Conservation (phyloP, 2,329 filamentous ascomycete genomes). For the Microthyrium microscopicum region DNA sequence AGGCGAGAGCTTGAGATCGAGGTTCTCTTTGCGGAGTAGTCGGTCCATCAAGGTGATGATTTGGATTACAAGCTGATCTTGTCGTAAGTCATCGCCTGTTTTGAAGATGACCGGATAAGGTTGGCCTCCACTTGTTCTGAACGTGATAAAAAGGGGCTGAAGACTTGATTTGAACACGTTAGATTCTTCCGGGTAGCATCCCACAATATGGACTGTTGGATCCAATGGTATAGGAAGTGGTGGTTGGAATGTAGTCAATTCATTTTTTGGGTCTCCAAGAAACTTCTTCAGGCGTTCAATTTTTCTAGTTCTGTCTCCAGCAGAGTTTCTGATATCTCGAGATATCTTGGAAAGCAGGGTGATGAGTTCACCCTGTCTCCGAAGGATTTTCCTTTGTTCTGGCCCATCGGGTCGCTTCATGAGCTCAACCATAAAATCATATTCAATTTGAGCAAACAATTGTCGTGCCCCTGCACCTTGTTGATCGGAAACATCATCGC, state of each 20-base stretch:
- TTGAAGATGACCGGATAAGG: constrained; percentile 93
- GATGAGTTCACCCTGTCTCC: constrained; percentile 79
- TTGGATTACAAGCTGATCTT: constrained; percentile 92
- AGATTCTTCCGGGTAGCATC: constrained; percentile 68
- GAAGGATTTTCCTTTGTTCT: constrained; percentile 57
- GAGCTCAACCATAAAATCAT: constrained; percentile 85
- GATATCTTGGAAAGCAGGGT: constrained; percentile 77
- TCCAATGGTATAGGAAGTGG: constrained; percentile 80
- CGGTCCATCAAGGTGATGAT: constrained; percentile 98
- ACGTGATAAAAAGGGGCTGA: constrained; percentile 78
- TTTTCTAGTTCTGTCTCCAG: constrained; percentile 63
- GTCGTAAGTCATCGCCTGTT: constrained; percentile 84
- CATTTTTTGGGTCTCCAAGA: constrained; percentile 77
- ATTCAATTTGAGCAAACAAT: constrained; percentile 84
- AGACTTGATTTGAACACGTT: constrained; percentile 92
- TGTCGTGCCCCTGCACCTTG: constrained; percentile 61
- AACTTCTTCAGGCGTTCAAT: constrained; percentile 72
- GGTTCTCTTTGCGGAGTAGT: constrained; percentile 83
- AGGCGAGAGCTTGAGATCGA: constrained; percentile 85
- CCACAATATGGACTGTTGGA: constrained; percentile 61
- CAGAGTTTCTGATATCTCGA: constrained; percentile 68
- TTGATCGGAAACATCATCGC: constrained; percentile 63
- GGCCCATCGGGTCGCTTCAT: constrained; percentile 53
- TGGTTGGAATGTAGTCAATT: constrained; percentile 66
- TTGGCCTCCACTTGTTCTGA: constrained; percentile 60